phyloP scores from a whole-genome alignment of 805 yeast species.

The Priceomyces medius region DNA sequence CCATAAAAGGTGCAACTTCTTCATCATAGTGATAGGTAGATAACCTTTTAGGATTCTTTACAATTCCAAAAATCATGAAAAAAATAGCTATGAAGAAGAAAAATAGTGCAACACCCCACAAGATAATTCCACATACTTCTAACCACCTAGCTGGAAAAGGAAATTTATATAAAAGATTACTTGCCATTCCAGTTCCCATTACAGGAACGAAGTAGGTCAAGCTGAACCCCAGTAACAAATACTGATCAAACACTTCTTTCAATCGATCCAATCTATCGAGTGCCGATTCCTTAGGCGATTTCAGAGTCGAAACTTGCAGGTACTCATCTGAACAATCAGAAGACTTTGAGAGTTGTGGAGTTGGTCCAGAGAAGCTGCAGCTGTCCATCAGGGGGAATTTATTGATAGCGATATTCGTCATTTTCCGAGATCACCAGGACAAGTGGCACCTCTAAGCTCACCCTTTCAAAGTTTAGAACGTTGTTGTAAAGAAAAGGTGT shows the following conservation, averaged over 20 bases:
- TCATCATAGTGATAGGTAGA: conserved; percentile 30
- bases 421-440: no score
- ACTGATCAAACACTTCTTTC: background rate
- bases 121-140: conserved; percentile 52
- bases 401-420: no score
- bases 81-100: conserved; percentile 44
- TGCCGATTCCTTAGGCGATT: background rate
- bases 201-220: conserved; percentile 68
- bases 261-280: background rate
- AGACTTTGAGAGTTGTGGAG: background rate
- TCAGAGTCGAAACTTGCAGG: background rate
- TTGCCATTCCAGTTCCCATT: conserved; percentile 86
- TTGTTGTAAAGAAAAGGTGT: no score
- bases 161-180: conserved; percentile 58
- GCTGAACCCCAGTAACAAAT: conserved; percentile 15
- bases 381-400: no score
- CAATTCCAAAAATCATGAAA: conserved; percentile 41
- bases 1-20: conserved; percentile 60
- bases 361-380: background rate
- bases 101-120: conserved; percentile 59
- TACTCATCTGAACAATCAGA: background rate
- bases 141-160: conserved; percentile 68
- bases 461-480: no score
- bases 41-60: conserved; percentile 27
- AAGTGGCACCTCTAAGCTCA: no score